Base-by-base conservation (phyloP, 345 rosid genomes). In the Hibiscus tridactylites region DNA sequence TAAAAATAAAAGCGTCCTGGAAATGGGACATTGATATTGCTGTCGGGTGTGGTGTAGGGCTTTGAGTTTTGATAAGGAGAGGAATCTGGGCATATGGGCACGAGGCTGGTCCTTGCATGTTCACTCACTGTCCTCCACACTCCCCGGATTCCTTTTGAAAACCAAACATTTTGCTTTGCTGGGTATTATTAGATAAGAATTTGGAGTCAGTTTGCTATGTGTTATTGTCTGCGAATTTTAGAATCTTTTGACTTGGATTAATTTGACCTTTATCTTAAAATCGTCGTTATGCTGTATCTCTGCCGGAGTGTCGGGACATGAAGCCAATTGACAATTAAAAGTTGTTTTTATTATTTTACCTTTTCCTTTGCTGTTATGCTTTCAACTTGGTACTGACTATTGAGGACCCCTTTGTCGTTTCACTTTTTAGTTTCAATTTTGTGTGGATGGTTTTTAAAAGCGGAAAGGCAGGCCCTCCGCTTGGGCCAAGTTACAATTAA, bases 21-120 rank as follows among this genome's bases (percentile, higher is more conserved):
- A 35, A 35, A 35, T 35, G 39, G 39, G 39, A 35, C 39, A 35
- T 0, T 35, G 39, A 35, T 77, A 54, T 75, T 53, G 83, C 44
- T 75, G 85, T n/a, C n/a, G n/a, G 74, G 78, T 71, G 62, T 53
- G 39, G 37, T 73, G 65, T 61, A 62, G 77, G 76, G 71, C 78
- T 68, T 7, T 64, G 49, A 66, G 52, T 71, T 8, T 71, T 71
- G 76, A 74, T 21, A 74, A 75, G 57, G 56, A 73, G 76, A 61
- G 77, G 81, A 76, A 83, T 80, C 80, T 68, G 56, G 35, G 65
- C 75, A 56, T 64, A 68, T 74, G 75, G 58, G 46, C 6, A 62
- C 2, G 65, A 72, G 77, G 75, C 81, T 75, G 44, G 46, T 39
- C 46, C 46, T 39, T 9, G 46, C 46, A 39, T 39, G 46, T 39